Base-by-base conservation (phyloP, 371 early-diverging fungal genomes). In the Thermomucor indicae-seudaticae region DNA sequence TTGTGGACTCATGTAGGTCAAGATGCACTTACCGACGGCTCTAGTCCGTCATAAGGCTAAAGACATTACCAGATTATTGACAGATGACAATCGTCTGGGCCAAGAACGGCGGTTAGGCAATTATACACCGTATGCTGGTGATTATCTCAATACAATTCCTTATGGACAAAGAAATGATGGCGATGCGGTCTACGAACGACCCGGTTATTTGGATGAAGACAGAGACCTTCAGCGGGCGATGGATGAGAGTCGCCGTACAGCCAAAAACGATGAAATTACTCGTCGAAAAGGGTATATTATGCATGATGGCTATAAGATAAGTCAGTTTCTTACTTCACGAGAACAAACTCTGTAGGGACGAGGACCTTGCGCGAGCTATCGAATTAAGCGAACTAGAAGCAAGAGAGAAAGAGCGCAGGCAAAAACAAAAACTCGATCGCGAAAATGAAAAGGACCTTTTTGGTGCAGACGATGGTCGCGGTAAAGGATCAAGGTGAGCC, bases 31-130 rank as follows among this genome's bases (percentile, higher is more conserved):
- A 34, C 16, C 23, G 23, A 50, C 30, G 41, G 31, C 42, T 37
- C n/a, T 53, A 91, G 96, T 96, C 6, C 93, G 96, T 17, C 89
- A 94, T 61, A 94, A 92, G 65, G 90, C 92, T 45, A 95, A 93
- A 55, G 94, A 92, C 45, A 81, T 98, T 34, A 90, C 94, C 7
- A 72, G 77, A 3, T 68, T 97, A 25, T 66, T 97, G 37, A 62
- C 80, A 2, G 93, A 96, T 55, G 94, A 92, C 1, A 63, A 80
- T 6, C 80, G 86, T n/a, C 65, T 96, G 34, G 81, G 79, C 41
- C 89, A 89, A 51, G 89, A 85, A 57, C 86, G 96, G 29, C 72
- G 67, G 22, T 83, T 84, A 81, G 76, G 81, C 39, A 72, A 82
- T 39, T 81, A 84, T 22, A 78, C 84, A 79, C 64, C 66, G 34